phyloP scores from a whole-genome alignment of 345 rosid genomes.

The Excoecaria agallocha region DNA sequence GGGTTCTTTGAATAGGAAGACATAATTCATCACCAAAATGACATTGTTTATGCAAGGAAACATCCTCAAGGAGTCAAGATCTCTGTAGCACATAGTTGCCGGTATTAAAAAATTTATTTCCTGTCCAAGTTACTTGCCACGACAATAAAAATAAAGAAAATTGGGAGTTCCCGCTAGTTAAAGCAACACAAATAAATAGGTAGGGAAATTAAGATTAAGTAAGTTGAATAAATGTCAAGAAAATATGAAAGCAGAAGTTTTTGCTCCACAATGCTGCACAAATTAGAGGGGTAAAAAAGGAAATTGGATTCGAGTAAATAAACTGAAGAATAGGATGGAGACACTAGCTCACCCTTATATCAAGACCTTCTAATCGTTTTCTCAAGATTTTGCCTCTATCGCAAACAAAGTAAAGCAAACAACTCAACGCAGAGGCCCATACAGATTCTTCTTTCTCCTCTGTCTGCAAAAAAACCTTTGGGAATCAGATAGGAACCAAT shows the following conservation, averaged over 20 bases:
- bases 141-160: background rate
- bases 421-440: slow-evolving; percentile 96
- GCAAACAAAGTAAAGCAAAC: slow-evolving; percentile 90
- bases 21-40: background rate
- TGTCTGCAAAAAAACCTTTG: slow-evolving; percentile 36
- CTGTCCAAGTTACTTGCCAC: too few relatives aligned
- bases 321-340: slow-evolving; percentile 3
- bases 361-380: slow-evolving; percentile 82
- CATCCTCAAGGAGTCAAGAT: background rate
- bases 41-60: slow-evolving; percentile 2
- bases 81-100: background rate
- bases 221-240: background rate
- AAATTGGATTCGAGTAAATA: background rate
- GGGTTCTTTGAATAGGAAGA: background rate
- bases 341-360: slow-evolving; percentile 75
- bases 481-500: background rate
- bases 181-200: background rate
- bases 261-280: background rate
- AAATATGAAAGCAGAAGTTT: background rate
- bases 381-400: slow-evolving; percentile 85
- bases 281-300: background rate
- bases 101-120: background rate
- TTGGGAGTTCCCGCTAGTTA: background rate
- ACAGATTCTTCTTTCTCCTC: slow-evolving; percentile 90
- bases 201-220: background rate